Evolutionary conservation across 352 stramenopile species (phyloP).

Genomic region (Globisporangium megalacanthum): DNA sequence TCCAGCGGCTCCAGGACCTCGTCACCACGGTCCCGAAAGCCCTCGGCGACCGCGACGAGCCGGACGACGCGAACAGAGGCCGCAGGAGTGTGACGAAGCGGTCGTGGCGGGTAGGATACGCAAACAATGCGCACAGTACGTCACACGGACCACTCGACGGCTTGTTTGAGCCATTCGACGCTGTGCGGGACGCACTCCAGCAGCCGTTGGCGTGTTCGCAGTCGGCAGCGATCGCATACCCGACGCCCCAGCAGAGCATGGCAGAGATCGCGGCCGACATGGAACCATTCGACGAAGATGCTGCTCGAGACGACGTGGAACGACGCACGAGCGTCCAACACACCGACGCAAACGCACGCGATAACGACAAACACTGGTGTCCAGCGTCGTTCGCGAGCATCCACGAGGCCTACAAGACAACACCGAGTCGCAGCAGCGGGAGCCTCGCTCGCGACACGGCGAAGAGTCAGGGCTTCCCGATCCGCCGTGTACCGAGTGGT

Average conservation of each 20-base stretch:
- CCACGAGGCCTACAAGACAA: slow-evolving; percentile 13
- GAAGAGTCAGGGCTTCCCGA: slow-evolving; percentile 23
- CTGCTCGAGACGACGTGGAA: slow-evolving; percentile 14
- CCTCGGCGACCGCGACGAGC: slow-evolving; percentile 10
- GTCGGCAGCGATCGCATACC: slow-evolving; percentile 25
- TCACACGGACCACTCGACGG: slow-evolving; percentile 22
- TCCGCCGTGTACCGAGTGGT: slow-evolving; percentile 12
- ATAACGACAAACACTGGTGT: slow-evolving; percentile 25
- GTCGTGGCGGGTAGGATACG: slow-evolving; percentile 46
- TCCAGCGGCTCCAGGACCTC: slow-evolving; percentile 38
- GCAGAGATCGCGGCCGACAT: slow-evolving; percentile 4
- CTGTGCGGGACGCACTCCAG: slow-evolving; percentile 16
- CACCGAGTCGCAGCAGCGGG: slow-evolving; percentile 4
- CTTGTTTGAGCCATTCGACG: slow-evolving; percentile 48
- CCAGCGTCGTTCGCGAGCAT: slow-evolving; percentile 27
- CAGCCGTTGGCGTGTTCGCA: neutral
- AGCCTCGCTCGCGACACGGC: slow-evolving; percentile 7
- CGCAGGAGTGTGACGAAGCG: slow-evolving; percentile 6
- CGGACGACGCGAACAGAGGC: neutral
- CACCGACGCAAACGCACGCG: slow-evolving; percentile 1
- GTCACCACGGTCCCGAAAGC: slow-evolving; percentile 43
- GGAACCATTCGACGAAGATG: slow-evolving; percentile 21
- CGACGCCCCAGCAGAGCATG: slow-evolving; percentile 12
- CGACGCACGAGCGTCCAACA: slow-evolving; percentile 7
- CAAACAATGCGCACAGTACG: slow-evolving; percentile 24